Evolutionary conservation across 441 rosid genomes (phyloP), one percentile per base, ranked within the genome.

Genomic region (Mallotus repandus): DNA sequence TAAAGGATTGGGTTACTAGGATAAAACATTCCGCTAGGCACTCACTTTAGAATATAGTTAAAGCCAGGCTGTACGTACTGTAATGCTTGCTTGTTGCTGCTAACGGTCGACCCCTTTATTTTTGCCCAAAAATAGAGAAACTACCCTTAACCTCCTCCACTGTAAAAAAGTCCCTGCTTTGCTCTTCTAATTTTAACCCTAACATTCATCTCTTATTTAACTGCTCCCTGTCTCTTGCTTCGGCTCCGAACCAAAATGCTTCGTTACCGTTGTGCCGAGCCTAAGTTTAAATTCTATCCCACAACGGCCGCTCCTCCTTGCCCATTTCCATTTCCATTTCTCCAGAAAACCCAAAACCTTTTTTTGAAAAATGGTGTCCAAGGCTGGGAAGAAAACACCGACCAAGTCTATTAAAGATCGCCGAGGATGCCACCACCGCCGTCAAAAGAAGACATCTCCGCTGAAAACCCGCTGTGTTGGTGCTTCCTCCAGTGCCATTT

Each of bases 201-300:
- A 29, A 29, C 32, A 9, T 61, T 45, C 16, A 49, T 53, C 65
- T 3, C 18, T 9, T 52, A 29, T 54, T 53, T 10, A 61, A 66
- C 46, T 54, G 9, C 50, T 56, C 48, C 21, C 19, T 43, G 10
- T 5, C 49, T 35, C 12, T 22, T 77, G 86, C 86, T 82, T 83
- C 77, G 79, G 76, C 12, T 76, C 88, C 88, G 80, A 84, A 77
- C 85, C 89, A 46, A 25, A 54, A 15, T 21, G 32, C 18, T 35
- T 22, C 18, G 12, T 63, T 74, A 84, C 89, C 93, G 91, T 89
- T 89, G 25, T 61, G 1, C 88, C 91, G 76, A 83, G 74, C 84
- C 88, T 21, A 57, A 79, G 18, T 79, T 86, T 74, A 68, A 83
- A 43, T 50, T 64, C 21, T 56, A 14, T 50, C 35, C 45, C 32